Evolutionary conservation across 768 basidiomycete species (phyloP).

Genomic region (Boletus pseudo-olivaceus): DNA sequence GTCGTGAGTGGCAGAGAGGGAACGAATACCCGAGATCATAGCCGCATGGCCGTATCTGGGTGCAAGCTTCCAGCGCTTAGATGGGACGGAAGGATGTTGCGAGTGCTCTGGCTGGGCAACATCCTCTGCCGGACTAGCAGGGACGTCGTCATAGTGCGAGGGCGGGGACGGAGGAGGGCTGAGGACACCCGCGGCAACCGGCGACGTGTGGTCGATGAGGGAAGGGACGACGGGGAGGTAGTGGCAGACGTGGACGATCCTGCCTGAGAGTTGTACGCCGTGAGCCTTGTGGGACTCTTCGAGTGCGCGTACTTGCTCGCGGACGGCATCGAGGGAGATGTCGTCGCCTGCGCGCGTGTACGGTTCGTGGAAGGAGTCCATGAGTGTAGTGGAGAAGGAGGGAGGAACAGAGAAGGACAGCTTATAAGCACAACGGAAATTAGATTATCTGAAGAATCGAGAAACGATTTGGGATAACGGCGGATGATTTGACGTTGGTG

Average conservation of each 20-base stretch:
- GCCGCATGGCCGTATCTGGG: constrained; percentile 89
- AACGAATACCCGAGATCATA: constrained; percentile 91
- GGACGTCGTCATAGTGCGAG: constrained; percentile 47
- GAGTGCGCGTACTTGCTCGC: constrained; percentile 65
- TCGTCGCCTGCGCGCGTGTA: constrained; percentile 63
- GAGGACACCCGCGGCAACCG: constrained; percentile 44
- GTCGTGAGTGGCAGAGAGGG: constrained; percentile 78
- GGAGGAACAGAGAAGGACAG: background rate
- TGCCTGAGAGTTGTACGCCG: constrained; percentile 74
- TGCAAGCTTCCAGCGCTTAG: constrained; percentile 64
- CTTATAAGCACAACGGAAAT: constrained; percentile 20
- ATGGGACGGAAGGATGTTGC: constrained; percentile 15
- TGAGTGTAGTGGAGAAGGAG: constrained; percentile 22
- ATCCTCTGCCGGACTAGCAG: constrained; percentile 30
- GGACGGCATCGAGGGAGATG: constrained; percentile 69
- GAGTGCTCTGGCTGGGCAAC: background rate
- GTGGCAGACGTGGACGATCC: constrained; percentile 90
- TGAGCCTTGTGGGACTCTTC: constrained; percentile 69
- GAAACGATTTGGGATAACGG: constrained; percentile 20
- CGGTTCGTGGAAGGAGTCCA: constrained; percentile 75
- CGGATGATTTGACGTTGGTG: constrained; percentile 20
- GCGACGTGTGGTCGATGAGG: constrained; percentile 40
- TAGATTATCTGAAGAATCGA: constrained; percentile 29
- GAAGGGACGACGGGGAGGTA: constrained; percentile 79
- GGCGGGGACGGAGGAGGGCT: constrained; percentile 83